Evolutionary conservation across 1,284 basidiomycete genomes (phyloP).

Genomic region (Sporisorium scitamineum): DNA sequence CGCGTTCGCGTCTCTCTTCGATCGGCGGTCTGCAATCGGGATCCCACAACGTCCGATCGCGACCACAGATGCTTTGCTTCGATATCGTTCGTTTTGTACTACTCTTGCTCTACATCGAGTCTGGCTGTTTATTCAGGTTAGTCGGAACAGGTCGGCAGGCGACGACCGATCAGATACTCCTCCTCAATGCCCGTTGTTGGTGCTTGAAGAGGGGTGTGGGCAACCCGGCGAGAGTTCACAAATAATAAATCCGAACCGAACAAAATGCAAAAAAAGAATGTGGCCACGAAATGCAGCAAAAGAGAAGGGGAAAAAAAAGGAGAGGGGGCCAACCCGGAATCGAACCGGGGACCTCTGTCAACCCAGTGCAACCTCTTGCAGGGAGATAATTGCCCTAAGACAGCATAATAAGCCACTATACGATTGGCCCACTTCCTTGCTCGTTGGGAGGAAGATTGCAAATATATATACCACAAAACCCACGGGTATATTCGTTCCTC

Average conservation of each 20-base stretch:
- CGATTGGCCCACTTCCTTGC: conserved; percentile 40
- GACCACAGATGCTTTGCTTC: neutral
- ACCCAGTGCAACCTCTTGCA: conserved; percentile 26
- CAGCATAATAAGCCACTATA: conserved; percentile 60
- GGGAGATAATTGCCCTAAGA: conserved; percentile 38
- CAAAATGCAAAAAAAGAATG: conserved; percentile 1
- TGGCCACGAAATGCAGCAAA: neutral
- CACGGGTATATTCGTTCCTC: no score
- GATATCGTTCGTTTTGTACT: neutral
- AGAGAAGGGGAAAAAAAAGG: conserved; percentile 1
- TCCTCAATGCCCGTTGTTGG: no score
- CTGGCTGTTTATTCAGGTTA: no score
- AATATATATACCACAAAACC: no score
- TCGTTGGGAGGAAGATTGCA: neutral
- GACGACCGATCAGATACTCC: no score
- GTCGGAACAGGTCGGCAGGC: no score
- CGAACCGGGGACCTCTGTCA: conserved; percentile 59
- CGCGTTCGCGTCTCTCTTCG: conserved; percentile 3
- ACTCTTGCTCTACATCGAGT: no score
- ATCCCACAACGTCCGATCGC: neutral
- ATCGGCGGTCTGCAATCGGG: neutral
- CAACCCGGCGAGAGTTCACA: no score
- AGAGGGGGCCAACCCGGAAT: conserved; percentile 52
- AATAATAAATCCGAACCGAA: neutral
- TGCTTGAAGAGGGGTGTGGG: no score